These are phyloP conservation scores for Athelia sp. DNA, from an alignment of 1,284 basidiomycete species.

Conservation along the genomic window DNA sequence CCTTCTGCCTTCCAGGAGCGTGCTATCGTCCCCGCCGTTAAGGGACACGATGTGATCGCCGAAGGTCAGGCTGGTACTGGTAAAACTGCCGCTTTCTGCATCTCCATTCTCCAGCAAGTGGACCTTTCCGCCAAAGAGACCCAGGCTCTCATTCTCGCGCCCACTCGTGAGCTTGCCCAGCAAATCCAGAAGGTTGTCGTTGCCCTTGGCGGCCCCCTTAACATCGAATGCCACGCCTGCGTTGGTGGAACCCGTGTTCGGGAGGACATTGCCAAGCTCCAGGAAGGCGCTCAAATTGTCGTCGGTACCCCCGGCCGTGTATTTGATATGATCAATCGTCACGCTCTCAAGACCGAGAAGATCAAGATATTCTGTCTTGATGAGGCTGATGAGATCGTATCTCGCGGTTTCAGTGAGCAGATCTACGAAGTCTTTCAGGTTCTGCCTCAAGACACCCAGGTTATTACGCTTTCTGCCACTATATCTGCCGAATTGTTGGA, in stretches of 20 bases:
- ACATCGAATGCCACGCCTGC: conserved; percentile 85
- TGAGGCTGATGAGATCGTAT: conserved; percentile 92
- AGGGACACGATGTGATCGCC: conserved; percentile 87
- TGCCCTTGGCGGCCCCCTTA: conserved; percentile 90
- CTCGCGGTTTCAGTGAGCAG: conserved; percentile 91
- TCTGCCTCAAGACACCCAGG: conserved; percentile 81
- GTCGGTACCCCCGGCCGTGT: conserved; percentile 90
- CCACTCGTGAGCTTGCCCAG: conserved; percentile 91
- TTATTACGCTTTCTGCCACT: conserved; percentile 84
- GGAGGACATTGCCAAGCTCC: conserved; percentile 86
- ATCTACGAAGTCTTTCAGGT: conserved; percentile 94
- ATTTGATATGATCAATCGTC: conserved; percentile 87
- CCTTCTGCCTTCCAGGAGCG: conserved; percentile 91
- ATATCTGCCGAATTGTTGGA: conserved; percentile 90
- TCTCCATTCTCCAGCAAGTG: conserved; percentile 32
- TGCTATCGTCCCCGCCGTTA: conserved; percentile 86
- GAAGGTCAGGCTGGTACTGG: conserved; percentile 89
- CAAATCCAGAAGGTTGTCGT: conserved; percentile 96
- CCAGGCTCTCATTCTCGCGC: conserved; percentile 90
- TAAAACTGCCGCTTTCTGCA: conserved; percentile 87
- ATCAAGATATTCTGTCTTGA: conserved; percentile 93
- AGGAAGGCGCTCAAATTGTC: conserved; percentile 80
- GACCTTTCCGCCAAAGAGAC: conserved; percentile 71
- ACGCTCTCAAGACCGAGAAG: conserved; percentile 75
- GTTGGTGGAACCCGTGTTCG: conserved; percentile 87